Percentiles rank a stretch among this genome's conserved stretches.
phyloP scores from a whole-genome alignment of 2,329 filamentous ascomycete species.

The Fusarium marasasianum region DNA sequence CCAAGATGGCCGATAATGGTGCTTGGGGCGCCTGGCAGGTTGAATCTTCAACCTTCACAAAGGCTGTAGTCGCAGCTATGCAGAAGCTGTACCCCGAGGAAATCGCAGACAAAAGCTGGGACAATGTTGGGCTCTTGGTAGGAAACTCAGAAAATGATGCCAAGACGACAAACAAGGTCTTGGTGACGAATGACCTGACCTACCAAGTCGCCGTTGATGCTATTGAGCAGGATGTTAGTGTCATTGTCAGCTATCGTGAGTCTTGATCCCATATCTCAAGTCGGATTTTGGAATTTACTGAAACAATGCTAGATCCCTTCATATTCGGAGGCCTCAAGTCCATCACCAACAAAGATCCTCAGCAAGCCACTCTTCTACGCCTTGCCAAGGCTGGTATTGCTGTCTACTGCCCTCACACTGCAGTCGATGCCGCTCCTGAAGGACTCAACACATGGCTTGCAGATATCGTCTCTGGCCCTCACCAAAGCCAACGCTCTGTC shows the following conservation, averaged over 20 bases:
- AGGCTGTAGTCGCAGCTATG: conserved; percentile 80
- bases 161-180: conserved; percentile 50
- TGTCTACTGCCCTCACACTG: conserved; percentile 96
- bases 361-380: conserved; percentile 85
- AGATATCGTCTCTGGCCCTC: conserved; percentile 75
- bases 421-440: conserved; percentile 84
- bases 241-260: conserved; percentile 89
- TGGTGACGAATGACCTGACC: conserved; percentile 87
- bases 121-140: conserved; percentile 90
- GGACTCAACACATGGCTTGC: conserved; percentile 96
- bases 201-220: conserved; percentile 90
- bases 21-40: conserved; percentile 54
- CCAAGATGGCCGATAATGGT: conserved; percentile 43
- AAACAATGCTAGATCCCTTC: conserved; percentile 76
- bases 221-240: conserved; percentile 76
- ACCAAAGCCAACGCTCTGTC: conserved; percentile 52
- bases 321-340: conserved; percentile 95
- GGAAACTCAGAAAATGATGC: conserved; percentile 52
- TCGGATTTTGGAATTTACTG: neutral
- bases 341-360: conserved; percentile 82
- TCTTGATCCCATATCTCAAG: neutral
- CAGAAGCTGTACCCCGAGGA: conserved; percentile 87
- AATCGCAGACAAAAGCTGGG: conserved; percentile 89
- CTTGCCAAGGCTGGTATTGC: conserved; percentile 88
- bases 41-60: conserved; percentile 55